These are phyloP conservation scores for Xylaria telfairii DNA, from an alignment of 495 filamentous ascomycete species.

Conservation along the genomic window DNA sequence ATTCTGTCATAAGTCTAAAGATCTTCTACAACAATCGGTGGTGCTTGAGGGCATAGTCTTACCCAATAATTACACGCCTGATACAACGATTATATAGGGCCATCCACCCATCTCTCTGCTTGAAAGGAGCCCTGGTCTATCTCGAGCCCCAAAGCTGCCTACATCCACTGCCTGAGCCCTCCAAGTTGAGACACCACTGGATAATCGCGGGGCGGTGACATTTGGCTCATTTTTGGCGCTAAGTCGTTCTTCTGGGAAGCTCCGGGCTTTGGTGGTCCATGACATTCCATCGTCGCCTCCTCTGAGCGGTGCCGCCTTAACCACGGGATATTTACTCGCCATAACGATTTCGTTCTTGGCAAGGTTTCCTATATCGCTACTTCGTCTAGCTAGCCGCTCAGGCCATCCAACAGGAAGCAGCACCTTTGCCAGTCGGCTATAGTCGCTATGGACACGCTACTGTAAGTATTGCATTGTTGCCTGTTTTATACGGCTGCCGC, in stretches of 20 bases:
- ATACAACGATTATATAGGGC: neutral
- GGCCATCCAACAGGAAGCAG: neutral
- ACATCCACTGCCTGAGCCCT: neutral
- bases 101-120: neutral
- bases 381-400: neutral
- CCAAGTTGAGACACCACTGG: neutral
- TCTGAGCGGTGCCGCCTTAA: neutral
- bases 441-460: conserved; percentile 73
- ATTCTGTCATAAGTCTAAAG: neutral
- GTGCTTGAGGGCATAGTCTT: neutral
- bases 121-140: neutral
- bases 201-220: conserved; percentile 9
- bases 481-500: conserved; percentile 21
- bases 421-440: conserved; percentile 16
- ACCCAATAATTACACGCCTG: neutral
- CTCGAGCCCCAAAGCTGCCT: neutral
- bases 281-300: neutral
- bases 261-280: neutral
- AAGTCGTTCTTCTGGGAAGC: neutral
- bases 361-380: conserved; percentile 2
- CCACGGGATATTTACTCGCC: neutral
- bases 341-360: neutral
- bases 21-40: neutral
- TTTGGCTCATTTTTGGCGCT: neutral
- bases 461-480: conserved; percentile 62